Evolutionary conservation across 78 protist species (phyloP).

Genomic region (Tieghemostelium lacteum): DNA sequence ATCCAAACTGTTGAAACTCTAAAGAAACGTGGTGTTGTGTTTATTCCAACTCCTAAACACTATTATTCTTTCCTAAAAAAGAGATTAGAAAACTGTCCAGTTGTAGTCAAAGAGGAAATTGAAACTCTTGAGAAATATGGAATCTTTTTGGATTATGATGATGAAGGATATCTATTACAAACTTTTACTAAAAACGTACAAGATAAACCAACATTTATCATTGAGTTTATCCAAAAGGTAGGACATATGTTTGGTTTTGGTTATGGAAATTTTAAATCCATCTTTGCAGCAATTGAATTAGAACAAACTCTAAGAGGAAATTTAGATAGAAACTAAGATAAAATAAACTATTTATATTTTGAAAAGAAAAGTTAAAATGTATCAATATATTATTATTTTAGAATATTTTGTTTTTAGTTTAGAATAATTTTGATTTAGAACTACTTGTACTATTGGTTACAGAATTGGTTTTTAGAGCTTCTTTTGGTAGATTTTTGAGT

Average conservation of each 20-base stretch:
- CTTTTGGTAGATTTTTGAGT: constrained; percentile 39
- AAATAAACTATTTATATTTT: constrained; percentile 13
- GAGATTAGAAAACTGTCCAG: constrained; percentile 4
- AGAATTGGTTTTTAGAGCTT: too few species aligned
- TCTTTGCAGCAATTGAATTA: constrained; percentile 83
- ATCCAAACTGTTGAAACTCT: constrained; percentile 41
- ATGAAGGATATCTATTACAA: constrained; percentile 93
- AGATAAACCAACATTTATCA: constrained; percentile 94
- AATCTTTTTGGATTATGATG: constrained; percentile 92
- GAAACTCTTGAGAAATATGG: constrained; percentile 49
- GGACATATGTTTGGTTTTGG: constrained; percentile 80
- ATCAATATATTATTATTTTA: neutral
- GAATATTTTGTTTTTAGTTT: neutral
- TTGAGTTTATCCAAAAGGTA: constrained; percentile 91
- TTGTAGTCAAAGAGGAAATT: constrained; percentile 72
- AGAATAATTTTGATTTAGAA: neutral
- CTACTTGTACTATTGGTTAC: neutral
- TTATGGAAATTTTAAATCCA: constrained; percentile 92
- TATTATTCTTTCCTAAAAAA: constrained; percentile 80
- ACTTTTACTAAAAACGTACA: constrained; percentile 89
- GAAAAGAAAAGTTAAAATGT: constrained; percentile 14
- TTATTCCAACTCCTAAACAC: constrained; percentile 79
- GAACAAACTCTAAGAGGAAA: constrained; percentile 75
- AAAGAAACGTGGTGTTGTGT: constrained; percentile 85
- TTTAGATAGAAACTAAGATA: neutral